These are phyloP conservation scores for Mycocentrospora acerina DNA, from an alignment of 2,329 filamentous ascomycete species.

Conservation along the genomic window DNA sequence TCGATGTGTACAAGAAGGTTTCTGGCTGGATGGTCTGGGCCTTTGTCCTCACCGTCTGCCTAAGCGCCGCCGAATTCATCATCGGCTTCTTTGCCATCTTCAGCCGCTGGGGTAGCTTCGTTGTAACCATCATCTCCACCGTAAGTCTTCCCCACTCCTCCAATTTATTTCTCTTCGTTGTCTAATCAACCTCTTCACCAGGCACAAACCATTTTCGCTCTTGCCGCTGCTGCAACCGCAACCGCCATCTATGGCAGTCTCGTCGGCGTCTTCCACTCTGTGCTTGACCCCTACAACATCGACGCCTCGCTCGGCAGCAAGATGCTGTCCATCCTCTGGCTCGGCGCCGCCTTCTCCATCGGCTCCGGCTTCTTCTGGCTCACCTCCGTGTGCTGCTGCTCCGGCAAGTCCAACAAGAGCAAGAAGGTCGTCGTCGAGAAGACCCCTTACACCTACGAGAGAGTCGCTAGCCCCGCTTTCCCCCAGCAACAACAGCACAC, in stretches of 20 bases:
- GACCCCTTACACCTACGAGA: conserved; percentile 63
- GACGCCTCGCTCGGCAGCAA: conserved; percentile 64
- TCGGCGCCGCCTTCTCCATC: conserved; percentile 75
- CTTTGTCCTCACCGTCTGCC: conserved; percentile 72
- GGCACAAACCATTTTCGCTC: conserved; percentile 57
- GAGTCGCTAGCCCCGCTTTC: conserved; percentile 49
- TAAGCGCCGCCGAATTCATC: conserved; percentile 70
- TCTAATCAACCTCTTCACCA: conserved; percentile 23
- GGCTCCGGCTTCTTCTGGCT: conserved; percentile 86
- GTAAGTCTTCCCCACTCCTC: conserved; percentile 52
- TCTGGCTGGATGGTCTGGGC: conserved; percentile 81
- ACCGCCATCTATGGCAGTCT: conserved; percentile 74
- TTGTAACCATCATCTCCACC: conserved; percentile 74
- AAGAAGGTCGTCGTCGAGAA: conserved; percentile 57
- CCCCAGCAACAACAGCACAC: conserved; percentile 24
- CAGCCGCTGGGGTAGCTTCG: conserved; percentile 76
- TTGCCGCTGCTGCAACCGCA: conserved; percentile 70
- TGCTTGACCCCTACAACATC: conserved; percentile 72
- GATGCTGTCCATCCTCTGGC: conserved; percentile 75
- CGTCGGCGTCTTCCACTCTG: conserved; percentile 65
- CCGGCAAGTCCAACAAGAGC: conserved; percentile 56
- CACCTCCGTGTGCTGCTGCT: conserved; percentile 89
- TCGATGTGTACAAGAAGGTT: conserved; percentile 73
- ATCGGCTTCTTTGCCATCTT: conserved; percentile 82
- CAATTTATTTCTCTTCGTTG: conserved; percentile 25